Conservation (phyloP, 1,139 yeast species). For the Yamadazyma sp. region DNA sequence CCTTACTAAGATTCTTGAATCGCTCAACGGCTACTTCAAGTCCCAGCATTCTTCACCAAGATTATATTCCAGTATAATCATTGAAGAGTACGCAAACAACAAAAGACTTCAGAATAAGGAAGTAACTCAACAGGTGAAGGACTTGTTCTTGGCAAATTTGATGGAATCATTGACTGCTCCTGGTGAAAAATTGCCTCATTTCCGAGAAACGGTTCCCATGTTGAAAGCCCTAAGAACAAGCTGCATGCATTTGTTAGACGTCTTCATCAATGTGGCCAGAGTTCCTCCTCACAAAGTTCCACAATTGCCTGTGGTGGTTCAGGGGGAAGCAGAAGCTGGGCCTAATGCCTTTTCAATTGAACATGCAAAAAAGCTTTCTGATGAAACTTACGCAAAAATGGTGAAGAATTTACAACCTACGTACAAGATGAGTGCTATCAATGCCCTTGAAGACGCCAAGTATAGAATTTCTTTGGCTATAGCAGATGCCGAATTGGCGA, state of each 20-base stretch:
- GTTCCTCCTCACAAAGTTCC: conserved; percentile 77
- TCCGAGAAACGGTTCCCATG: conserved; percentile 84
- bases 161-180: conserved; percentile 43
- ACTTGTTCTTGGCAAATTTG: conserved; percentile 30
- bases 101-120: conserved; percentile 19
- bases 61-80: conserved; percentile 62
- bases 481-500: conserved; percentile 63
- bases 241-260: conserved; percentile 77
- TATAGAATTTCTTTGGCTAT: conserved; percentile 66
- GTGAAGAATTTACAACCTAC: conserved; percentile 67
- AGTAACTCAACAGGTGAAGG: conserved; percentile 17
- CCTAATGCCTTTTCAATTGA: conserved; percentile 87
- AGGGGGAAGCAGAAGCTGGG: conserved; percentile 94
- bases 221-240: conserved; percentile 83
- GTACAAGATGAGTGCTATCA: conserved; percentile 68
- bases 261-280: conserved; percentile 75
- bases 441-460: conserved; percentile 77
- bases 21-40: conserved; percentile 41
- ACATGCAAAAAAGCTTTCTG: conserved; percentile 70
- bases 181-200: conserved; percentile 48
- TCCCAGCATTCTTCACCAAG: conserved; percentile 83
- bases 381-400: conserved; percentile 66
- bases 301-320: conserved; percentile 82
- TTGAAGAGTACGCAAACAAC: conserved; percentile 69
- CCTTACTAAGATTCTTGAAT: conserved; percentile 36